Conservation (phyloP, 352 stramenopile species). For the Globisporangium ultimum region DNA sequence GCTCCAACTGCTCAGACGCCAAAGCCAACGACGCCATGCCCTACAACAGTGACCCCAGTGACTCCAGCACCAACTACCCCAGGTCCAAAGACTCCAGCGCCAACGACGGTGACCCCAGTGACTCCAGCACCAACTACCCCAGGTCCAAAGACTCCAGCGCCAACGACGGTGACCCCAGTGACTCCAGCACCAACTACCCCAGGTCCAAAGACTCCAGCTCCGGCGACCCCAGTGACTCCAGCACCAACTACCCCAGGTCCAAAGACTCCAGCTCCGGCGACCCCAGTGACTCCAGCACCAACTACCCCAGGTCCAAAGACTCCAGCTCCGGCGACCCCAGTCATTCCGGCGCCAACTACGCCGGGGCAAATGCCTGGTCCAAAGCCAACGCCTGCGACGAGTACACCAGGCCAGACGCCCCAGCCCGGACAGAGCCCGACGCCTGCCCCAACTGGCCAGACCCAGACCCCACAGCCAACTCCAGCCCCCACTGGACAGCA, state of each 20-base stretch:
- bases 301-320: neutral
- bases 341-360: neutral
- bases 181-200: neutral
- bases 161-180: neutral
- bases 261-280: neutral
- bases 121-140: neutral
- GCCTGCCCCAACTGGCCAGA: neutral
- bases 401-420: neutral
- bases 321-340: neutral
- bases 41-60: no score
- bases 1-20: no score
- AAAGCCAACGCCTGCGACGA: neutral
- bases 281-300: neutral
- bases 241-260: neutral
- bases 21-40: no score
- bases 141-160: neutral
- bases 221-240: no score
- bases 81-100: neutral
- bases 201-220: neutral
- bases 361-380: neutral
- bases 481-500: no score
- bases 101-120: neutral
- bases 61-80: no score
- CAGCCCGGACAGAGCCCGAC: neutral
- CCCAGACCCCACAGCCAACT: neutral